phyloP scores from a whole-genome alignment of 257 asterid genomes.

The Solanum commersonii region DNA sequence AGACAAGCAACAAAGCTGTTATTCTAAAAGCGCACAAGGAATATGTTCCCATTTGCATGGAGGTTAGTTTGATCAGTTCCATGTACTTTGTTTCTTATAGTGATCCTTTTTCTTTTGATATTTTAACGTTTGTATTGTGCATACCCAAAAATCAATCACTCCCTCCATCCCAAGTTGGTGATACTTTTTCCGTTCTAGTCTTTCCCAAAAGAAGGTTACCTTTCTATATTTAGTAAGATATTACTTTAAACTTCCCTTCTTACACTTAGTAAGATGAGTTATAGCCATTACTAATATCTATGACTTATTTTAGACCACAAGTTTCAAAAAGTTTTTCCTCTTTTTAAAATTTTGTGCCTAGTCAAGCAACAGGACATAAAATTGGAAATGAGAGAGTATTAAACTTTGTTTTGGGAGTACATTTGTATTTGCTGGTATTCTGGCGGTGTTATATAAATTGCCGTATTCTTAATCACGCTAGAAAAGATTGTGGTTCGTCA shows the following conservation, averaged over 20 bases:
- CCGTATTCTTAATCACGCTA: not conserved
- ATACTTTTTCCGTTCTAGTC: not conserved
- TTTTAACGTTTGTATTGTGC: not conserved
- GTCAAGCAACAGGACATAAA: not conserved
- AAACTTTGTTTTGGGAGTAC: not conserved
- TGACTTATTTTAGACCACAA: not conserved
- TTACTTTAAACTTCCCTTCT: not conserved
- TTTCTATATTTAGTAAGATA: not conserved
- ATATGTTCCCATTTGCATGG: constrained; percentile 96
- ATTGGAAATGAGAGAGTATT: not conserved
- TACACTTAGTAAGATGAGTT: not conserved
- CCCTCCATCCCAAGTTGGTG: not conserved
- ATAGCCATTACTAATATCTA: not conserved
- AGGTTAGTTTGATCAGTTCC: constrained; percentile 43
- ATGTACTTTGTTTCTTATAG: not conserved
- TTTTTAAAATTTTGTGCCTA: not conserved
- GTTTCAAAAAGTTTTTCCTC: not conserved
- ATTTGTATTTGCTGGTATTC: not conserved
- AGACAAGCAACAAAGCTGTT: constrained; percentile 78
- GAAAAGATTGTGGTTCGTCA: not conserved
- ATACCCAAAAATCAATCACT: not conserved
- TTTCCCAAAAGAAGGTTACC: not conserved
- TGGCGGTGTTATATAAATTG: not conserved
- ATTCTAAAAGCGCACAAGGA: constrained; percentile 92
- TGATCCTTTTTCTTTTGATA: not conserved